Percentiles rank a stretch among this genome's conserved stretches.
phyloP scores from a whole-genome alignment of 2,329 filamentous ascomycete species.

The Verticillium zaregamsianum region DNA sequence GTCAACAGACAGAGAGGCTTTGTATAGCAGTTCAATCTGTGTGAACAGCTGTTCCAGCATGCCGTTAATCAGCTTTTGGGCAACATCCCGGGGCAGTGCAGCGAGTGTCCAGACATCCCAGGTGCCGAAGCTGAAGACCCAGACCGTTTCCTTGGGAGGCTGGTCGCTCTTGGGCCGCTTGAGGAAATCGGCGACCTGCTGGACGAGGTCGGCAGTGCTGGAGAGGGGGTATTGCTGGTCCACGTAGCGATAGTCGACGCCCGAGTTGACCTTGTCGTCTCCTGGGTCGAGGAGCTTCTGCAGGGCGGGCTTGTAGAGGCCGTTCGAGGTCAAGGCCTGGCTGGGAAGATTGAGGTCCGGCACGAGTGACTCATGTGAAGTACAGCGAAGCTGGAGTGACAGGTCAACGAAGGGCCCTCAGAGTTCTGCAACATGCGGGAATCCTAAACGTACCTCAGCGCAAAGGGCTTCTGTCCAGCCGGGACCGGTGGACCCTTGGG shows the following conservation, averaged over 20 bases:
- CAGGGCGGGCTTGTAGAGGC: slow-evolving; percentile 45
- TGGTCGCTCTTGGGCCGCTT: slow-evolving; percentile 24
- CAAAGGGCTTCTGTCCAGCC: slow-evolving; percentile 48
- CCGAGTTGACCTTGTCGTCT: slow-evolving; percentile 24
- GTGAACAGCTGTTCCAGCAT: slow-evolving; percentile 36
- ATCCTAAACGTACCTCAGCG: slow-evolving; percentile 31
- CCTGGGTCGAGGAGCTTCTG: slow-evolving; percentile 26
- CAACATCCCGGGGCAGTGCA: slow-evolving; percentile 35
- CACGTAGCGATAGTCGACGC: slow-evolving; percentile 39
- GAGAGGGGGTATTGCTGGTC: slow-evolving; percentile 37
- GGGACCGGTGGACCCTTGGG: slow-evolving; percentile 13
- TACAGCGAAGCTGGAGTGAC: slow-evolving; percentile 38
- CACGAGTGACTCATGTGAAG: slow-evolving; percentile 40
- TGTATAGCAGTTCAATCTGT: slow-evolving; percentile 43
- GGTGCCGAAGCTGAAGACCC: slow-evolving; percentile 48
- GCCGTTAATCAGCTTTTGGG: slow-evolving; percentile 30
- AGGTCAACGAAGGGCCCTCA: not conserved
- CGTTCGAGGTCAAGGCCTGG: slow-evolving; percentile 48
- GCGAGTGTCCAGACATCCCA: slow-evolving; percentile 53
- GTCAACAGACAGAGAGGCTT: slow-evolving; percentile 31
- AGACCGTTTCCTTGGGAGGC: slow-evolving; percentile 43
- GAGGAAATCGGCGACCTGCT: slow-evolving; percentile 44
- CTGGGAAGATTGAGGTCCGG: slow-evolving; percentile 39
- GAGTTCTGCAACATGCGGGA: not conserved
- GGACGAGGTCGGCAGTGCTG: slow-evolving; percentile 34